phyloP scores from a whole-genome alignment of 768 basidiomycete genomes.

The Hygrophoropsis aurantiaca region DNA sequence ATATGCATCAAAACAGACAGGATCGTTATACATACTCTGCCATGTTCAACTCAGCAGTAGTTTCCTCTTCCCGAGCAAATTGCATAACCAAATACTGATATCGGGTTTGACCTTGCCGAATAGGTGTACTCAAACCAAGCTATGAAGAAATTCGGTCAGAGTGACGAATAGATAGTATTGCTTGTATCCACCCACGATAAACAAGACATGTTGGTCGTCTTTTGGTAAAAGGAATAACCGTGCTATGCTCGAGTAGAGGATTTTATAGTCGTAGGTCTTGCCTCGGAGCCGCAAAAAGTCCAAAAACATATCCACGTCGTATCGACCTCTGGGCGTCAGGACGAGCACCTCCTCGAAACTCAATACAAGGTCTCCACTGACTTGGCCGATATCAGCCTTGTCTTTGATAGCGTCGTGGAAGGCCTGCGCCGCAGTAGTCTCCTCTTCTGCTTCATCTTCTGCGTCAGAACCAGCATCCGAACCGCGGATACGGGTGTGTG shows the following conservation, averaged over 20 bases:
- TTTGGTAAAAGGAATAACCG: constrained; percentile 92
- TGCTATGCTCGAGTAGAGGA: constrained; percentile 85
- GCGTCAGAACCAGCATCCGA: constrained; percentile 76
- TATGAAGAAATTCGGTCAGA: constrained; percentile 26
- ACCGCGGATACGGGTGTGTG: constrained; percentile 55
- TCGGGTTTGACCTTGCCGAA: constrained; percentile 95
- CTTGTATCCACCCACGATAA: constrained; percentile 77
- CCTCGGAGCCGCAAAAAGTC: constrained; percentile 94
- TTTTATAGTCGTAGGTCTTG: constrained; percentile 99
- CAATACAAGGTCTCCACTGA: constrained; percentile 87
- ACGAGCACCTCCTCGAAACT: constrained; percentile 96
- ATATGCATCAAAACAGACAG: not conserved
- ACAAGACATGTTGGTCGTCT: constrained; percentile 93
- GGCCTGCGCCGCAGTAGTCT: constrained; percentile 88
- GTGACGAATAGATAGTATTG: not conserved
- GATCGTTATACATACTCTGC: constrained; percentile 61
- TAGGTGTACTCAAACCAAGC: constrained; percentile 90
- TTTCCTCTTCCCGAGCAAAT: constrained; percentile 95
- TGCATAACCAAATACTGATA: constrained; percentile 99
- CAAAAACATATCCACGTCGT: constrained; percentile 97
- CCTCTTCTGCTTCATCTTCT: constrained; percentile 50
- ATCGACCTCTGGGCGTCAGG: constrained; percentile 92
- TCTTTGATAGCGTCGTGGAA: constrained; percentile 98
- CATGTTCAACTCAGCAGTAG: constrained; percentile 93
- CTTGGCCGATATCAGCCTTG: constrained; percentile 90